Evolutionary conservation across 495 filamentous ascomycete genomes (phyloP).

Genomic region (Neurospora tetraspora): DNA sequence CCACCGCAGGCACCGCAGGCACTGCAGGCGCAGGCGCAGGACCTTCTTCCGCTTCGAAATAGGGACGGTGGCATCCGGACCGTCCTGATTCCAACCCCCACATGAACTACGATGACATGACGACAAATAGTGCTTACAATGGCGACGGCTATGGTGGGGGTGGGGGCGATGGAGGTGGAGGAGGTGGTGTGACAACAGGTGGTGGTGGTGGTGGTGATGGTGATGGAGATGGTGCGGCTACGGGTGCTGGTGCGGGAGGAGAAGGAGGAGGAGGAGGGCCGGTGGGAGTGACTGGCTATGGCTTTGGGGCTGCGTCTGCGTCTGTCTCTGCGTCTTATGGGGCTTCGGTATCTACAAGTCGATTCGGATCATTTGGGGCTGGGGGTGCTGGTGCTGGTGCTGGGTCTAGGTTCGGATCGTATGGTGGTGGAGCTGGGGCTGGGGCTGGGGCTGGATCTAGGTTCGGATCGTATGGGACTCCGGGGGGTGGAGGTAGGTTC

Average conservation of each 20-base stretch:
- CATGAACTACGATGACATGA: not conserved
- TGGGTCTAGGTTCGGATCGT: not conserved
- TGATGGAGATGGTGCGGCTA: not conserved
- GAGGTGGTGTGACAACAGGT: too few relatives aligned
- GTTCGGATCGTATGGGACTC: not conserved
- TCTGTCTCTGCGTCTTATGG: not conserved
- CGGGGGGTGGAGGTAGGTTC: not conserved
- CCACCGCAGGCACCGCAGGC: not conserved
- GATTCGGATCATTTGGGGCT: not conserved
- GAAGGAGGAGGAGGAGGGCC: slow-evolving; percentile 9
- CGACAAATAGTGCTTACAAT: not conserved
- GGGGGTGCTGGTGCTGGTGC: not conserved
- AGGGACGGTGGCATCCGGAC: not conserved
- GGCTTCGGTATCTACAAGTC: not conserved
- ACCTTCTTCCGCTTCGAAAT: not conserved
- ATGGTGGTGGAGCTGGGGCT: not conserved
- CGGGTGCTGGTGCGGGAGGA: not conserved
- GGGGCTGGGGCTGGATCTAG: not conserved
- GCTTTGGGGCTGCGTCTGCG: not conserved
- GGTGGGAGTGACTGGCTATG: not conserved
- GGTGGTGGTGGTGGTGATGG: not conserved
- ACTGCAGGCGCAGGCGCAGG: too few relatives aligned
- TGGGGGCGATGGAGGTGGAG: not conserved
- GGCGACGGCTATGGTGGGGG: not conserved
- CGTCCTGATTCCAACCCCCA: not conserved